Evolutionary conservation across 495 filamentous ascomycete genomes (phyloP), one percentile per base, ranked within the genome.

Genomic region (Penicillium coffeae): DNA sequence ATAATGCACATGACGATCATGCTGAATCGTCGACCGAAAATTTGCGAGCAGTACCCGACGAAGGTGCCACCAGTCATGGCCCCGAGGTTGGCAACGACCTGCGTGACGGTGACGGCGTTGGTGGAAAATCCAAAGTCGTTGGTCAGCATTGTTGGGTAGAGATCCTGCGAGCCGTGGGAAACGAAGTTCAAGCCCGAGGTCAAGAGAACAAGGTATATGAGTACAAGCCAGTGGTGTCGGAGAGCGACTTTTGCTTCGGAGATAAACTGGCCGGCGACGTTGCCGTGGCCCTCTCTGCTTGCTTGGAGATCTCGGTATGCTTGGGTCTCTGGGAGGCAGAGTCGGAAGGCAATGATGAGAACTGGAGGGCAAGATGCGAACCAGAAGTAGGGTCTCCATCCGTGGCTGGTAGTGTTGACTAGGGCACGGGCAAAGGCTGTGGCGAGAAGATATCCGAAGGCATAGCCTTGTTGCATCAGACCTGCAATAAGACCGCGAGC

Each of bases 141-240:
- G 38, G 76, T 61, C 8, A 95, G 66, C 79, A 95, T 80, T 10
- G 86, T 89, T 1, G 89, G 89, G 60, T 93, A 95, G 14, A 93
- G 66, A 66, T 95, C 89, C 66, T 95, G 89, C 5, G 85, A 88
- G 51, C 89, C 89, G 59, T 95, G 89, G 22, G 86, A 88, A 18
- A 89, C 86, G 66, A 89, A 90, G 64, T 90, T 92, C 74, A 90
- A 89, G 3, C 87, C 87, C 7, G 86, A 80, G 85, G 90, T 90
- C 21, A 92, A 71, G 8, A 90, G 69, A 15, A 92, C 86, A 21
- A 90, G 71, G 65, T 92, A 92, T 40, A 81, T 71, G 20, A 90
- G 69, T 1, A 92, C 62, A 9, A 88, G 42, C 88, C 88, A 90
- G 61, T 92, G 85, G 15, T 75, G 75, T 50, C 77, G 82, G 10